These are phyloP conservation scores for Leersia perrieri DNA, from an alignment of 176 grass and related monocot species.

Conservation along the genomic window DNA sequence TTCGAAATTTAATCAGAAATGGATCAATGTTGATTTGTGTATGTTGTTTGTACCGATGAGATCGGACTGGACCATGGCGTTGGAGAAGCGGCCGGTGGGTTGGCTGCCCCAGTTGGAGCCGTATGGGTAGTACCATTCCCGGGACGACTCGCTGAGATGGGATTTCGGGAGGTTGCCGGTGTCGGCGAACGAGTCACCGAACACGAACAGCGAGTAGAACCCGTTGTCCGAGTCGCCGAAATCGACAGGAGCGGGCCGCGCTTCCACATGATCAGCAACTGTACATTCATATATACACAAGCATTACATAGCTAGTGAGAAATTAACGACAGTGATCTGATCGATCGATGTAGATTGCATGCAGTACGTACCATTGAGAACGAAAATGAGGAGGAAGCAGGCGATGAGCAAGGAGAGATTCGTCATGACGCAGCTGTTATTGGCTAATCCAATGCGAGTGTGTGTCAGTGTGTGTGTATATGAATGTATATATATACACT, in stretches of 20 bases:
- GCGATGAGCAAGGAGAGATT: background rate
- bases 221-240: background rate
- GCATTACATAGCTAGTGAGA: no score
- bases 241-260: background rate
- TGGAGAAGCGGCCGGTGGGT: conserved; percentile 36
- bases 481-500: no score
- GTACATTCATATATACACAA: no score
- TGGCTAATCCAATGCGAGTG: no score
- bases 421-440: no score
- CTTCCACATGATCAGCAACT: conserved; percentile 8
- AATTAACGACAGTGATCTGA: background rate
- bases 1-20: background rate
- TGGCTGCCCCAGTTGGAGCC: background rate
- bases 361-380: background rate
- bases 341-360: no score
- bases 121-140: conserved; percentile 34
- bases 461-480: no score
- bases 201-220: conserved; percentile 23
- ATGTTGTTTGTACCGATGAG: conserved; percentile 3
- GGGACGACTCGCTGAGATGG: background rate
- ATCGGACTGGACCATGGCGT: conserved; percentile 23
- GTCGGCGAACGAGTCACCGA: conserved; percentile 39
- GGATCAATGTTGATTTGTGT: background rate
- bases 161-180: conserved; percentile 23
- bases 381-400: background rate